These are phyloP conservation scores for Zopfia rhizophila DNA, from an alignment of 2,329 filamentous ascomycete genomes.

Conservation along the genomic window DNA sequence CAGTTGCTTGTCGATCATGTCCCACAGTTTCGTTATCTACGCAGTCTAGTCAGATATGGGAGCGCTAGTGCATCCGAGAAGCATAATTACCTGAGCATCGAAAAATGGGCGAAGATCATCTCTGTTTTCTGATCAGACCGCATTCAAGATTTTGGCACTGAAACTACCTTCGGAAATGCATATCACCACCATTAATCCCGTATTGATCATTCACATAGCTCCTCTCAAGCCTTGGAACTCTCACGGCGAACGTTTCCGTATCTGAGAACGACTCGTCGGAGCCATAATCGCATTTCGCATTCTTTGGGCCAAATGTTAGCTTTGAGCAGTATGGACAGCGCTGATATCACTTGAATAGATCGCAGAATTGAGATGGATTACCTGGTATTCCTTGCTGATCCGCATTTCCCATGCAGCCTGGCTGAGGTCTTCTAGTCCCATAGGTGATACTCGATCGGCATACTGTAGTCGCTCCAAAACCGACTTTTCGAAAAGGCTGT, in stretches of 20 bases:
- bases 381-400: constrained; percentile 48
- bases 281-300: constrained; percentile 47
- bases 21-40: constrained; percentile 36
- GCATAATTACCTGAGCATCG: constrained; percentile 21
- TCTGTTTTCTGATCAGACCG: constrained; percentile 6
- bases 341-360: no score
- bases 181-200: constrained; percentile 30
- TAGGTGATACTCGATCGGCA: constrained; percentile 26
- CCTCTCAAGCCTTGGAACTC: constrained; percentile 39
- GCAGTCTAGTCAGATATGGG: neutral
- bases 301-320: constrained; percentile 27
- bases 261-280: constrained; percentile 38
- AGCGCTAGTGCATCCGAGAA: neutral
- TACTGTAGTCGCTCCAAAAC: constrained; percentile 32
- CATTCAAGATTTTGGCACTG: constrained; percentile 7
- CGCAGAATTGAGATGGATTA: neutral
- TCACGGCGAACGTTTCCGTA: constrained; percentile 39
- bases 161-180: constrained; percentile 34
- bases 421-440: constrained; percentile 32
- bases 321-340: no score
- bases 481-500: constrained; percentile 41
- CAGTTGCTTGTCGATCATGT: constrained; percentile 45
- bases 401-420: constrained; percentile 47
- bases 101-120: constrained; percentile 33
- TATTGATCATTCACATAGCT: constrained; percentile 24